Evolutionary conservation across 805 yeast species (phyloP).

Genomic region (Lachancea lanzarotensis): DNA sequence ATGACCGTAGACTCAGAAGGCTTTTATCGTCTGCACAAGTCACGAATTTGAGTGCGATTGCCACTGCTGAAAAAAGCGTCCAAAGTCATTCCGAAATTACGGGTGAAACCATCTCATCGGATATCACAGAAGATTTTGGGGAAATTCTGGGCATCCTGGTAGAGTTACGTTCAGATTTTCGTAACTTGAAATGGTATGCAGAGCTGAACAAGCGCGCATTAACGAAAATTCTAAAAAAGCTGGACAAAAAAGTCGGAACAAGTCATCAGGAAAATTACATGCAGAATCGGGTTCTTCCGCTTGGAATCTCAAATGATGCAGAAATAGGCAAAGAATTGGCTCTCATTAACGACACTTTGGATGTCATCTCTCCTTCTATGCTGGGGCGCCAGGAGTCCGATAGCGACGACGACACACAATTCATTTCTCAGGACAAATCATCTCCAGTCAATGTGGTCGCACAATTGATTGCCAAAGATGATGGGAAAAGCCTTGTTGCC

Average conservation of each 20-base stretch:
- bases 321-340: slow-evolving; percentile 51
- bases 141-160: slow-evolving; percentile 62
- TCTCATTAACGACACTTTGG: slow-evolving; percentile 45
- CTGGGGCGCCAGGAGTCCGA: slow-evolving; percentile 10
- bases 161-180: slow-evolving; percentile 65
- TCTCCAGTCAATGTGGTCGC: slow-evolving; percentile 12
- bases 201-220: slow-evolving; percentile 89
- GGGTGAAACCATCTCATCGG: slow-evolving; percentile 6
- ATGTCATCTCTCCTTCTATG: slow-evolving; percentile 43
- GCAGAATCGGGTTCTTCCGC: slow-evolving; percentile 59
- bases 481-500: slow-evolving; percentile 37
- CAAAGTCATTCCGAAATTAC: too few relatives aligned
- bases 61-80: neutral
- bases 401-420: neutral
- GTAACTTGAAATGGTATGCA: slow-evolving; percentile 90
- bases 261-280: slow-evolving; percentile 51
- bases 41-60: slow-evolving; percentile 11
- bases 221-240: slow-evolving; percentile 78
- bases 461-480: slow-evolving; percentile 36
- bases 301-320: slow-evolving; percentile 69
- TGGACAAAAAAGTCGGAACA: slow-evolving; percentile 77
- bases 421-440: neutral
- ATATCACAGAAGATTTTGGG: slow-evolving; percentile 41
- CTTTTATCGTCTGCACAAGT: slow-evolving; percentile 34
- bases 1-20: slow-evolving; percentile 58